Evolutionary conservation across 106 monocot genomes (phyloP), one percentile per base, ranked within the genome.

Genomic region (Platanthera guangdongensis): DNA sequence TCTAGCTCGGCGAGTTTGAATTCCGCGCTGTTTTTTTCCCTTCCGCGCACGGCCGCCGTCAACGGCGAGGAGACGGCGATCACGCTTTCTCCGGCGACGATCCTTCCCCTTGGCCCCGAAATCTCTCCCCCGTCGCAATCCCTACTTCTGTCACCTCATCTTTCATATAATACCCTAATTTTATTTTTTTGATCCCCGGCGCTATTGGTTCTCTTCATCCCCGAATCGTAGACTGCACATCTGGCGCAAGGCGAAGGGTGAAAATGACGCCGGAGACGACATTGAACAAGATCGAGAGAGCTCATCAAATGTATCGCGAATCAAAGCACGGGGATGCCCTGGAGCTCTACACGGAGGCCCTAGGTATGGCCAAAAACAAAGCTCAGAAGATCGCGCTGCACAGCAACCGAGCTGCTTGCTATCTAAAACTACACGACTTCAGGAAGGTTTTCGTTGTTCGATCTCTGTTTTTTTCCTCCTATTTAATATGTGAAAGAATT

Each of bases 391-490:
- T 99, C 77, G 92, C 94, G 1, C 84, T 99, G 50, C 99, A 94
- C 67, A 99, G 99, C 89, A 94, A 94, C 51, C 79, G 99, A 0
- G 99, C 99, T 57, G 99, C 99, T 15, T 99, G 94, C 83, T 94
- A 92, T 68, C 83, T 99, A n/a, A 99, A 99, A 77, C 81, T 99
- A 9, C 94, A 92, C 9, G 88, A 94, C 57, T 94, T 99, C 80
- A 84, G 83, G 64, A 89, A 90, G 92, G 99, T 88, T 53, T 39
- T 57, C n/a, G 9, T 65, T 32, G 50, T 63, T 5, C 0, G 13
- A 12, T 18, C 21, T 47, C 21, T 59, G 32, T 32, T 57, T 47
- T 79, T 39, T 4, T 1, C 39, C 39, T 39, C 39, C 1, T 39
- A 39, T 39, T 39, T 39, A 39, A 1, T 39, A 39, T 39, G 39